These are phyloP conservation scores for Aureobasidium leucospermi DNA, from an alignment of 2,329 filamentous ascomycete species.

Conservation along the genomic window DNA sequence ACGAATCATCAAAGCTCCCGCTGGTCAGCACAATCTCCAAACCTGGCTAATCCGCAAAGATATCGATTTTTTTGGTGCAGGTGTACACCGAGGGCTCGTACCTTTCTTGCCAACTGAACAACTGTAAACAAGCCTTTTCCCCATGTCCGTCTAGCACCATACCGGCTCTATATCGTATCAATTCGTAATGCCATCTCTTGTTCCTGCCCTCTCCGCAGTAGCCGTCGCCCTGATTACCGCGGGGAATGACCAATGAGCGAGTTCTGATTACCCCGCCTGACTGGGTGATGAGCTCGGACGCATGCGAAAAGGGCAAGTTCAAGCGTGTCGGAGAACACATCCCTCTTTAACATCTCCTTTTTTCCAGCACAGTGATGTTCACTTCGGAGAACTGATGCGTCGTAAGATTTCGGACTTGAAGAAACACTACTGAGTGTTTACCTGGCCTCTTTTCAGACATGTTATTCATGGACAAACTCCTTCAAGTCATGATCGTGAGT, in stretches of 20 bases:
- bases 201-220: not conserved
- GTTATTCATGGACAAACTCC: no score
- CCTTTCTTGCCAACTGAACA: not conserved
- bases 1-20: slow-evolving; percentile 9
- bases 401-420: no score
- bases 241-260: slow-evolving; percentile 3
- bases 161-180: slow-evolving; percentile 8
- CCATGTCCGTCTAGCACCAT: not conserved
- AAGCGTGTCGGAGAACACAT: not conserved
- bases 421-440: no score
- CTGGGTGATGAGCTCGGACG: not conserved
- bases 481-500: no score
- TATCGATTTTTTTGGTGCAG: not conserved
- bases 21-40: slow-evolving; percentile 7
- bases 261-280: not conserved
- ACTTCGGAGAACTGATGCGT: not conserved
- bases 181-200: slow-evolving; percentile 10
- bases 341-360: no score
- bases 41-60: slow-evolving; percentile 4
- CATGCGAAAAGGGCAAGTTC: not conserved
- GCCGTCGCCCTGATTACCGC: not conserved
- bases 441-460: no score
- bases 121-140: not conserved
- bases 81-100: slow-evolving; percentile 10
- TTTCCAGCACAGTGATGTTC: not conserved